Base-by-base conservation (phyloP, 1,284 basidiomycete species). In the Malassezia cuniculi region DNA sequence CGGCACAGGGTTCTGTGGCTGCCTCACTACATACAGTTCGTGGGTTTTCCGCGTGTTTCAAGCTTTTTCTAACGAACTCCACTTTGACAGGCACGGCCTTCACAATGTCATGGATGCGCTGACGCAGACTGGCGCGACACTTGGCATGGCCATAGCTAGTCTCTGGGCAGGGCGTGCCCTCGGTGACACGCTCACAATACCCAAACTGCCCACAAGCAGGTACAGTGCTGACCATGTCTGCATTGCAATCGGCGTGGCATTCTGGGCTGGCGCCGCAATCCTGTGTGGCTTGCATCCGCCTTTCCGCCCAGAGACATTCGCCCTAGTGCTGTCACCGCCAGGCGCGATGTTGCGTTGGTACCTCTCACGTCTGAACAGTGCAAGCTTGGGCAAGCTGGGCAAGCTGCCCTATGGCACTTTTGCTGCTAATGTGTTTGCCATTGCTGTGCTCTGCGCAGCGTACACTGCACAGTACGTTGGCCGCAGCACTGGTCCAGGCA, bases 1-100 rank as follows among this genome's bases (percentile, higher is more conserved):
- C 14, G 84, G 85, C 0, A 94, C 89, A 29, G 89, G 89, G 4
- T 85, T 93, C 64, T 95, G 90, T 60, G 93, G 90, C 1, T 90
- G 85, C 4, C 70, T 94, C 52, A 99, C 93, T 4, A 95, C 89
- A 0, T 97, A 95, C 70, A 93, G 87, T 4, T 76, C 79, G 12
- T 97, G 93, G 90, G 85, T 94, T 69, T 63, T 85, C 6, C 82
- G 86, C 49, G 71, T 86, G 1, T 97, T 90, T 61, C 69, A 76
- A 34, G 81, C 86, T 0, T 97, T 87, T 76, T 74, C 82, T 0
- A 83, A 95, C 64, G 70, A 74, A 12, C 68, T 71, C 11, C 69
- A 73, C 10, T 76, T 72, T 37, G 60, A 74, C 43, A 75, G 83
- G 32, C 71, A 74, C 38, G 81, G 85, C 37, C 73, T 95, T 27